Evolutionary conservation across 345 rosid species (phyloP).

Genomic region (Alliaria petiolata): DNA sequence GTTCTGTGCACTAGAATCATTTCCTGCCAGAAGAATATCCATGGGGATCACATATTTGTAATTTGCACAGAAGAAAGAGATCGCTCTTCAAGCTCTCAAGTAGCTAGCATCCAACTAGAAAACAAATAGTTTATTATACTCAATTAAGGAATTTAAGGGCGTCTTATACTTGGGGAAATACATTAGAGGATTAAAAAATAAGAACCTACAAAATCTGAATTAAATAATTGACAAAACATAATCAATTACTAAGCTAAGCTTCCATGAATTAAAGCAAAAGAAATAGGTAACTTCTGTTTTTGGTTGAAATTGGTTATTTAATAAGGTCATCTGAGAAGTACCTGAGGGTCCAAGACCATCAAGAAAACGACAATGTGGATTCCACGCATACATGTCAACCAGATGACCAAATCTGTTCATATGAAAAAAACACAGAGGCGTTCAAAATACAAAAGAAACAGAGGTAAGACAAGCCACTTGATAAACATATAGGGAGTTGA

Average conservation of each 20-base stretch:
- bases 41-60: neutral
- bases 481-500: neutral
- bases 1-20: constrained; percentile 87
- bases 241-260: neutral
- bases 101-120: constrained; percentile 17
- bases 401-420: constrained; percentile 79
- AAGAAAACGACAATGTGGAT: constrained; percentile 85
- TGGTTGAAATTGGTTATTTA: neutral
- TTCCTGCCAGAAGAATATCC: constrained; percentile 44
- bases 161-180: neutral
- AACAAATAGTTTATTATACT: neutral
- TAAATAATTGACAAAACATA: neutral
- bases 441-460: neutral
- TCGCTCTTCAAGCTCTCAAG: neutral
- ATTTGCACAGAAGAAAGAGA: neutral
- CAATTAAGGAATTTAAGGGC: neutral
- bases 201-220: neutral
- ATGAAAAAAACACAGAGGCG: neutral
- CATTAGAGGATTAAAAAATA: neutral
- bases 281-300: neutral
- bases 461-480: neutral
- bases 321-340: constrained; percentile 29
- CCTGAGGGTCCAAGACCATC: constrained; percentile 96
- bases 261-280: neutral
- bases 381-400: constrained; percentile 86